A percentile compares a stretch with the other conserved stretches of the same genome.
Evolutionary conservation across 106 monocot species (phyloP).

Genomic region (Posidonia australis): DNA sequence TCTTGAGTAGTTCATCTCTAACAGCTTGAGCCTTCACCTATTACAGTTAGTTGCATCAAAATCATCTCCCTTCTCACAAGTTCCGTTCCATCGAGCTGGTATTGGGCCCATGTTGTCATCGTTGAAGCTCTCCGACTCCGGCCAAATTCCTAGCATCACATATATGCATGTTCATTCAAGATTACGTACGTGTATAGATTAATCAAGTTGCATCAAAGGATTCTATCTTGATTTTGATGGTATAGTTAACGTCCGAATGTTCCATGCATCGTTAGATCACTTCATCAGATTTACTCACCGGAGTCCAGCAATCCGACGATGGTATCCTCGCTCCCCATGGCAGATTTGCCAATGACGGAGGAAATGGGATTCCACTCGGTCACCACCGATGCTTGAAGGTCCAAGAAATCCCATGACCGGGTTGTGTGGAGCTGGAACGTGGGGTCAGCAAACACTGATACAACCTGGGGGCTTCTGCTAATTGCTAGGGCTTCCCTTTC

Average conservation of each 20-base stretch:
- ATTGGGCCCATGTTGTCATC: constrained; percentile 2
- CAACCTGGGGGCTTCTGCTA: constrained; percentile 28
- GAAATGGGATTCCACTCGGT: constrained; percentile 4
- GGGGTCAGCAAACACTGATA: constrained; percentile 66
- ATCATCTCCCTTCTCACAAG: constrained; percentile 8
- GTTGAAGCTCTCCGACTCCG: constrained; percentile 10
- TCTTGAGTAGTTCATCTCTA: not conserved
- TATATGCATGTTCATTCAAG: no score
- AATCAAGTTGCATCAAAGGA: no score
- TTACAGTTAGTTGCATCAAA: constrained; percentile 63
- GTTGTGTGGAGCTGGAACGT: constrained; percentile 62
- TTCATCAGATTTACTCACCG: constrained; percentile 17
- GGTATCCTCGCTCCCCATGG: constrained; percentile 15
- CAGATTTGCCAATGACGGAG: not conserved
- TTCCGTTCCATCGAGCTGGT: constrained; percentile 11
- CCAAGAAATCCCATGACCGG: constrained; percentile 72
- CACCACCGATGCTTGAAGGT: constrained; percentile 22
- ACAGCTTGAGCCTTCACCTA: constrained; percentile 27
- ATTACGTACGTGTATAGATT: no score
- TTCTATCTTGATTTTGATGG: no score
- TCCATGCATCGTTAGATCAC: not conserved
- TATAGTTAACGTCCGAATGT: no score
- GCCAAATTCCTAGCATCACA: constrained; percentile 12
- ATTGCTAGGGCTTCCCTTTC: constrained; percentile 40
- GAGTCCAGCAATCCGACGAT: constrained; percentile 70